Percentiles rank a stretch among this genome's conserved stretches.
These are phyloP conservation scores for Zalaria obscura DNA, from an alignment of 2,329 filamentous ascomycete species.

Conservation along the genomic window DNA sequence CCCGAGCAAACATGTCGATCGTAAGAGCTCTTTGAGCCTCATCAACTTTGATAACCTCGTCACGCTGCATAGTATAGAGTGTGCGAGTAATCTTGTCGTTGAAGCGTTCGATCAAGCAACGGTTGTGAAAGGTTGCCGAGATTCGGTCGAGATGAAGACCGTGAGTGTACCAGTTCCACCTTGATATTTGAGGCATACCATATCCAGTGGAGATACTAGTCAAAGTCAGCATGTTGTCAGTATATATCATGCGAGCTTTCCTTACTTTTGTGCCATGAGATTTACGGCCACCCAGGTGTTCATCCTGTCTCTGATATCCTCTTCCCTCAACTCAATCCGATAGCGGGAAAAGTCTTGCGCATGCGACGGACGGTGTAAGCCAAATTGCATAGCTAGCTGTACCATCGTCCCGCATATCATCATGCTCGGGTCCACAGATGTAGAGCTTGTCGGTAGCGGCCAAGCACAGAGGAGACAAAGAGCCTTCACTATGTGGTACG, in stretches of 20 bases:
- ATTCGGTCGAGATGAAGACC: constrained; percentile 55
- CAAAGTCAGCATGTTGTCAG: constrained; percentile 5
- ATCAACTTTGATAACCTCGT: constrained; percentile 43
- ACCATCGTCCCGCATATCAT: constrained; percentile 75
- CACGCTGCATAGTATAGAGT: constrained; percentile 65
- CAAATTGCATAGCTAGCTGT: constrained; percentile 73
- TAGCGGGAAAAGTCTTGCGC: constrained; percentile 72
- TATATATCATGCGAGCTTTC: neutral
- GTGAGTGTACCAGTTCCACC: constrained; percentile 49
- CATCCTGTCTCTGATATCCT: constrained; percentile 65
- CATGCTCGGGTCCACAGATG: constrained; percentile 66
- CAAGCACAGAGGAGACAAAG: constrained; percentile 68
- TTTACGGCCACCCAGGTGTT: constrained; percentile 78
- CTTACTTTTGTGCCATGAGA: constrained; percentile 60
- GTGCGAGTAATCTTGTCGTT: constrained; percentile 66
- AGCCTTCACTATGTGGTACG: constrained; percentile 69
- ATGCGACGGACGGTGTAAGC: constrained; percentile 65
- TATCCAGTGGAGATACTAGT: constrained; percentile 64
- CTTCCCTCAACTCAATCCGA: constrained; percentile 51
- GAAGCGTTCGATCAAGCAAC: constrained; percentile 59
- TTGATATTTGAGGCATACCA: constrained; percentile 51
- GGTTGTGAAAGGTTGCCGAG: constrained; percentile 48
- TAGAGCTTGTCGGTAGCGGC: constrained; percentile 71
- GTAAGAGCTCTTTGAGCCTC: constrained; percentile 20
- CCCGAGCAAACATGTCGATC: constrained; percentile 21